These are phyloP conservation scores for Tolypocladium amazonense DNA, from an alignment of 2,329 filamentous ascomycete genomes.

Conservation along the genomic window DNA sequence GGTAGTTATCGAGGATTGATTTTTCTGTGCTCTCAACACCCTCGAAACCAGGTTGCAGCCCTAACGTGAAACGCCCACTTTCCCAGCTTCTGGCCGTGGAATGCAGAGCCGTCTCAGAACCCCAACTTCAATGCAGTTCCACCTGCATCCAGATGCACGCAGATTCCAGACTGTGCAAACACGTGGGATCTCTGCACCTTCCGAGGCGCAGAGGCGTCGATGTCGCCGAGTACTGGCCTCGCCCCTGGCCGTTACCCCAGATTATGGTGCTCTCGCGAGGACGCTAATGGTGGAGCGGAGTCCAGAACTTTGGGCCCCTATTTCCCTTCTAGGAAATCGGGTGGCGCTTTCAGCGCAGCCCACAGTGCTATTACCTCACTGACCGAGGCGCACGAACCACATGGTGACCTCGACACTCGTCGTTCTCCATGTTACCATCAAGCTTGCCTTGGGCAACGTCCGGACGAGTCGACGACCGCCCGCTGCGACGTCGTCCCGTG, in stretches of 20 bases:
- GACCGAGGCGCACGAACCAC: neutral
- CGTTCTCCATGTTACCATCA: neutral
- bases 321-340: neutral
- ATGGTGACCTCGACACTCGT: neutral
- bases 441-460: neutral
- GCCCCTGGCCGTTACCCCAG: neutral
- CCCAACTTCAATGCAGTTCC: neutral
- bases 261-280: neutral
- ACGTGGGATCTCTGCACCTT: neutral
- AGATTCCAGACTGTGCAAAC: neutral
- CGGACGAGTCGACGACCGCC: neutral
- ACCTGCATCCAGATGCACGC: neutral
- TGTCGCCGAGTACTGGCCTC: neutral
- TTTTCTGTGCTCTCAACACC: neutral
- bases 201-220: neutral
- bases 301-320: neutral
- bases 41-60: neutral
- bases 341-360: neutral
- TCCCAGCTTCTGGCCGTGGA: too few species aligned
- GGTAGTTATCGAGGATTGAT: neutral
- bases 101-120: too few species aligned
- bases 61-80: neutral
- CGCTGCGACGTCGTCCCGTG: neutral
- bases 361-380: neutral
- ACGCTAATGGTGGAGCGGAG: neutral